phyloP scores from a whole-genome alignment of 2,329 filamentous ascomycete genomes.

The Exophiala oligosperma region DNA sequence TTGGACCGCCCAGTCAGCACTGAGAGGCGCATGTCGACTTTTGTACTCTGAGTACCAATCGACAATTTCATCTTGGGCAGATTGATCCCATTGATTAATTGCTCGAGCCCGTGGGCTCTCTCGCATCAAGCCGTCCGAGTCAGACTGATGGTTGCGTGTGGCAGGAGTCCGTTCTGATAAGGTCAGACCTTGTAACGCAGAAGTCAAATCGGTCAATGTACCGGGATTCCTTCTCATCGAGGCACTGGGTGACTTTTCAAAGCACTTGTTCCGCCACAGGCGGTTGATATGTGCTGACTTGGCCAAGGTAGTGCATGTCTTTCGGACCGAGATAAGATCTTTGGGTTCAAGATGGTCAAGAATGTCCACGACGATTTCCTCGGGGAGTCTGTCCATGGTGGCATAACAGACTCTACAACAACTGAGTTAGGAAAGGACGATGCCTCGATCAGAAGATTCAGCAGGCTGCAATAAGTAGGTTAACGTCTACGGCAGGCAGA shows the following conservation, averaged over 20 bases:
- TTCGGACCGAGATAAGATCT: constrained; percentile 68
- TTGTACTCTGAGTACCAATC: constrained; percentile 91
- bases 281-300: constrained; percentile 69
- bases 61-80: constrained; percentile 67
- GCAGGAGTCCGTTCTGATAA: constrained; percentile 12
- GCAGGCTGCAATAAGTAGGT: too few species aligned
- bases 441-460: too few species aligned
- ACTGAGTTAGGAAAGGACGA: too few species aligned
- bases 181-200: constrained; percentile 32
- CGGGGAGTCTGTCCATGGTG: constrained; percentile 58
- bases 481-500: too few species aligned
- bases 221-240: constrained; percentile 27
- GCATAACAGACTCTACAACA: neutral
- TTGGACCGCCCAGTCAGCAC: constrained; percentile 73
- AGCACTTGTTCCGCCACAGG: constrained; percentile 75
- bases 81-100: constrained; percentile 80
- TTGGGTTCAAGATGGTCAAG: constrained; percentile 48
- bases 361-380: constrained; percentile 65
- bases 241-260: constrained; percentile 69
- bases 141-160: neutral
- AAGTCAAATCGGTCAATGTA: constrained; percentile 28
- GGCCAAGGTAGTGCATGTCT: constrained; percentile 66
- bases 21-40: constrained; percentile 73
- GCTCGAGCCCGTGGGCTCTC: constrained; percentile 55
- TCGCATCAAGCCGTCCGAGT: constrained; percentile 29